phyloP scores from a whole-genome alignment of 805 yeast species.

The Candida pseudofarinosa region DNA sequence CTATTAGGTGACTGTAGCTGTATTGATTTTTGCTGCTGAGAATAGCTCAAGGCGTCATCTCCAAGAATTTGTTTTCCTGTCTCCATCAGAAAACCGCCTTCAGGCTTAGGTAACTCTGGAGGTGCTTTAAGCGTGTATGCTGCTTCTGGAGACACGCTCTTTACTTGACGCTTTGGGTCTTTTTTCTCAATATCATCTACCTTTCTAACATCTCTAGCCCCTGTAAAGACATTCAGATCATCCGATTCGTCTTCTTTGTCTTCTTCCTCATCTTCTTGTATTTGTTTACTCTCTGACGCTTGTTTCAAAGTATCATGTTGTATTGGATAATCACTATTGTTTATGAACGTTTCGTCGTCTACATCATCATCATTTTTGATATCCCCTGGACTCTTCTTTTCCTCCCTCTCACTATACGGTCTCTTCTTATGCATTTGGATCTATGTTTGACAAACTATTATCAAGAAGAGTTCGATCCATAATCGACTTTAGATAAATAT shows the following conservation, averaged over 20 bases:
- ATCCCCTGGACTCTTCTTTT: neutral
- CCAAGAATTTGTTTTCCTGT: neutral
- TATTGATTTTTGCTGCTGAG: conserved; percentile 25
- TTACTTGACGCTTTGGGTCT: neutral
- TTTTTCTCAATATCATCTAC: neutral
- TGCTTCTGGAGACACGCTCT: neutral
- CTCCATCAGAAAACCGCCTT: neutral
- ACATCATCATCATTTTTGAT: conserved; percentile 5
- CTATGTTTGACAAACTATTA: neutral
- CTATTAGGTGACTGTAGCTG: conserved; percentile 26
- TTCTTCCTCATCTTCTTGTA: neutral
- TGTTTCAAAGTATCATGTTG: neutral
- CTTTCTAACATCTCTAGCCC: neutral
- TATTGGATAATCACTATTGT: conserved; percentile 33
- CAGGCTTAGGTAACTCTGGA: neutral
- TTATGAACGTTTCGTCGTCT: conserved; percentile 29
- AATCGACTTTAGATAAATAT: neutral
- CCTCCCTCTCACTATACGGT: conserved; percentile 16
- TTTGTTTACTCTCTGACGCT: neutral
- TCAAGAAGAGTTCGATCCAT: neutral
- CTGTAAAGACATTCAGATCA: neutral
- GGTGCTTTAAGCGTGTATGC: neutral
- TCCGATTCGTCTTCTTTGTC: neutral
- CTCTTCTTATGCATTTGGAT: conserved; percentile 20
- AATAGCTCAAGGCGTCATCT: conserved; percentile 16